phyloP scores from a whole-genome alignment of 148 eudicot genomes.

The Suaeda aralocaspica region DNA sequence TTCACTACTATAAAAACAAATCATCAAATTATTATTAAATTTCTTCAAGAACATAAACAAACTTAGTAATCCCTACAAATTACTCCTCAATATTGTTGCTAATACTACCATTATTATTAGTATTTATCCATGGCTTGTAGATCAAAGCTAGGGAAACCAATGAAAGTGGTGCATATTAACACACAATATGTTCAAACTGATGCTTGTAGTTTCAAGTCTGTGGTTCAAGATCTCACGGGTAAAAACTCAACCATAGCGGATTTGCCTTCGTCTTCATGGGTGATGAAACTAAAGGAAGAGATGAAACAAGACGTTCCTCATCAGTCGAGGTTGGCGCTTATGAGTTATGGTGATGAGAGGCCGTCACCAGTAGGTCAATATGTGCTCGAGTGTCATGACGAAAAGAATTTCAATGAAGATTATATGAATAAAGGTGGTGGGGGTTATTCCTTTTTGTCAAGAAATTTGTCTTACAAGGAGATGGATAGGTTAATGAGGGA shows the following conservation, averaged over 20 bases:
- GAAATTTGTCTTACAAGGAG: conserved; percentile 39
- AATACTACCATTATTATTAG: not conserved
- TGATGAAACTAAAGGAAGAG: not conserved
- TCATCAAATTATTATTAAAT: not conserved
- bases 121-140: conserved; percentile 15
- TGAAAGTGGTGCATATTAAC: conserved; percentile 63
- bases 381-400: not conserved
- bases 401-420: not conserved
- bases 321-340: not conserved
- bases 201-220: conserved; percentile 67
- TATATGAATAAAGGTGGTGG: not conserved
- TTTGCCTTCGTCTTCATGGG: not conserved
- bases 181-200: conserved; percentile 72
- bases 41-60: conserved; percentile 7
- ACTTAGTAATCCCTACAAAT: not conserved
- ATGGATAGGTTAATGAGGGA: conserved; percentile 40
- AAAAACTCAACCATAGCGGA: conserved; percentile 37
- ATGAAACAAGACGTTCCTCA: not conserved
- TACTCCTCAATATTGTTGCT: not conserved
- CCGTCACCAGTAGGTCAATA: not conserved
- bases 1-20: conserved; percentile 8
- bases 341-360: not conserved
- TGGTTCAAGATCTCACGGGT: conserved; percentile 78
- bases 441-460: conserved; percentile 15
- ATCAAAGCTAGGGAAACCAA: conserved; percentile 22